These are phyloP conservation scores for Arxiozyma slooffiae DNA, from an alignment of 1,139 yeast species.

Conservation along the genomic window DNA sequence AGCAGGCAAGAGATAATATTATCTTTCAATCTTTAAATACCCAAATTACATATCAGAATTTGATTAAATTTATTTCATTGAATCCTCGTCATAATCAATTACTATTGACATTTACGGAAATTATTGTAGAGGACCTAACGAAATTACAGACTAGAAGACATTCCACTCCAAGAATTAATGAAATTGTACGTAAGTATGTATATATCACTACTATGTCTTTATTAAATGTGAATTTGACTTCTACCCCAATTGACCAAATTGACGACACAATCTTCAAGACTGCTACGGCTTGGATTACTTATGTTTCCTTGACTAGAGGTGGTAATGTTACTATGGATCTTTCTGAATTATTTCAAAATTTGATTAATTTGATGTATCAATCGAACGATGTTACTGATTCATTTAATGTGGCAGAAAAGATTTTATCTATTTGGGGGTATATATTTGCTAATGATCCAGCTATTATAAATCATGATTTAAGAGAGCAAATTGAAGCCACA, in stretches of 20 bases:
- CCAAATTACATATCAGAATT: conserved; percentile 18
- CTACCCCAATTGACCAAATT: conserved; percentile 1
- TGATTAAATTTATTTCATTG: conserved; percentile 22
- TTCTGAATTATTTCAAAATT: conserved; percentile 27
- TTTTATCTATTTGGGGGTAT: conserved; percentile 22
- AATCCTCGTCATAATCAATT: conserved; percentile 20
- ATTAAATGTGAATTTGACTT: conserved; percentile 21
- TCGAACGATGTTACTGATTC: conserved; percentile 18
- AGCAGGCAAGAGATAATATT: conserved; percentile 8
- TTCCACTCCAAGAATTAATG: conserved; percentile 21
- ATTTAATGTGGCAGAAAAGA: conserved; percentile 22
- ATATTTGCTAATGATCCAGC: conserved; percentile 32
- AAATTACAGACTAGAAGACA: conserved; percentile 25
- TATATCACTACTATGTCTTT: conserved; percentile 29
- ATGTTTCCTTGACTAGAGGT: conserved; percentile 36
- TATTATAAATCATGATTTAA: conserved; percentile 27
- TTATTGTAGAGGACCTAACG: conserved; percentile 45
- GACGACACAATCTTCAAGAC: conserved; percentile 28
- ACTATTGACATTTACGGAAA: conserved; percentile 37
- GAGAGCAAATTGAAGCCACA: conserved; percentile 27
- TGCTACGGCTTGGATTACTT: conserved; percentile 35
- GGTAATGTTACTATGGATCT: conserved; percentile 31
- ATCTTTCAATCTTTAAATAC: conserved; percentile 12
- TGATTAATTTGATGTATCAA: conserved; percentile 27
- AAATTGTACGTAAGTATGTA: conserved; percentile 24